A percentile compares a stretch with the other conserved stretches of the same genome.
phyloP scores from a whole-genome alignment of 2,329 filamentous ascomycete genomes.

The Camptophora hylomeconis region DNA sequence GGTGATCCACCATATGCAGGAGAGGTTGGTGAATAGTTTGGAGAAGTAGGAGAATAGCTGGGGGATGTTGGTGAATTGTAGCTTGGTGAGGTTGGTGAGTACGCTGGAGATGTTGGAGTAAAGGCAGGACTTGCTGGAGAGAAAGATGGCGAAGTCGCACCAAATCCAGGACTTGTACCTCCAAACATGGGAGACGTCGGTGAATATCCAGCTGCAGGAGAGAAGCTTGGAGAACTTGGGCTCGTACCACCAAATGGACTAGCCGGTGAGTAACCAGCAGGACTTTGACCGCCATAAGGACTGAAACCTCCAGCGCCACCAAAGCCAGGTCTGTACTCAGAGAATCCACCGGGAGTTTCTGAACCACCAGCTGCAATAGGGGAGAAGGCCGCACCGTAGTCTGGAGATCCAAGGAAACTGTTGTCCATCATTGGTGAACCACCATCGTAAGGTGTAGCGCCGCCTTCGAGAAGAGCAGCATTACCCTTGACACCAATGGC shows the following conservation, averaged over 20 bases:
- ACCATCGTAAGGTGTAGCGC: slow-evolving; percentile 83
- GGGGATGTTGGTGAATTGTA: slow-evolving; percentile 35
- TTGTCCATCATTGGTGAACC: slow-evolving; percentile 51
- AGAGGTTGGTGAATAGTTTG: slow-evolving; percentile 56
- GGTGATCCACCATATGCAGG: slow-evolving; percentile 46
- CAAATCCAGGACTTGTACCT: slow-evolving; percentile 42
- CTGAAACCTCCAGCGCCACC: slow-evolving; percentile 46
- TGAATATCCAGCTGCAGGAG: slow-evolving; percentile 51
- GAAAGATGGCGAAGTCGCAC: slow-evolving; percentile 38
- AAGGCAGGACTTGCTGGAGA: slow-evolving; percentile 42
- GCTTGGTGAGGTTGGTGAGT: slow-evolving; percentile 65
- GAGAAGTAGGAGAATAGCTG: slow-evolving; percentile 43
- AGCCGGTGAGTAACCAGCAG: slow-evolving; percentile 49
- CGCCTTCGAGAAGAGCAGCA: slow-evolving; percentile 46
- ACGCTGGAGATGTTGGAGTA: slow-evolving; percentile 45
- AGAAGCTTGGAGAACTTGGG: slow-evolving; percentile 57
- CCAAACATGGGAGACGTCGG: slow-evolving; percentile 59
- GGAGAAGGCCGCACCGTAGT: slow-evolving; percentile 52
- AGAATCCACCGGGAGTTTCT: slow-evolving; percentile 44
- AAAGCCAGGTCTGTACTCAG: slow-evolving; percentile 59
- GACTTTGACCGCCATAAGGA: slow-evolving; percentile 56
- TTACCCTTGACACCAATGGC: slow-evolving; percentile 56
- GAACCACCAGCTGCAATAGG: slow-evolving; percentile 60
- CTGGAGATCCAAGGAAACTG: slow-evolving; percentile 48
- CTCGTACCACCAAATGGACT: slow-evolving; percentile 62